A percentile compares a stretch with the other conserved stretches of the same genome.
phyloP scores from a whole-genome alignment of 2,329 filamentous ascomycete genomes.

The Zymoseptoria ardabiliae region DNA sequence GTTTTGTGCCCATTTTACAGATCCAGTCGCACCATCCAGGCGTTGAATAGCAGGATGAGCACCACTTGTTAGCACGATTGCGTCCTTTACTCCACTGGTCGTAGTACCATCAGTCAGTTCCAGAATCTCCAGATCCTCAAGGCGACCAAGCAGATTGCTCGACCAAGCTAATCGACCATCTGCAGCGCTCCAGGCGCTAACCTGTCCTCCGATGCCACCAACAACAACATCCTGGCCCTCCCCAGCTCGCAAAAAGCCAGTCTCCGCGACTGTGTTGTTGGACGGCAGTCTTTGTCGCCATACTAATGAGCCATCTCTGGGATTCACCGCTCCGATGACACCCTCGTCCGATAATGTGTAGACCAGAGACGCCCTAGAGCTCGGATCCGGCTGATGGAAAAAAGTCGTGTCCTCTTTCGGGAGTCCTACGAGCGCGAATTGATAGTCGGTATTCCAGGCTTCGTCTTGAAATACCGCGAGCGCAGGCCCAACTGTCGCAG shows the following conservation, averaged over 20 bases:
- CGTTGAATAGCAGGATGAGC: conserved; percentile 57
- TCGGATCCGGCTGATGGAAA: conserved; percentile 79
- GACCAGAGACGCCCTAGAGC: conserved; percentile 78
- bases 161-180: conserved; percentile 76
- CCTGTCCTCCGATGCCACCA: conserved; percentile 60
- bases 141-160: conserved; percentile 48
- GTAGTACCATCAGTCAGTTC: conserved; percentile 52
- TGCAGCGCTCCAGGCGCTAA: conserved; percentile 76
- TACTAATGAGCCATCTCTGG: conserved; percentile 71
- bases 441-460: conserved; percentile 85
- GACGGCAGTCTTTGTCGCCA: conserved; percentile 75
- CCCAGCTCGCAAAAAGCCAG: conserved; percentile 57
- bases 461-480: conserved; percentile 80
- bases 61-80: conserved; percentile 59
- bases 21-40: conserved; percentile 65
- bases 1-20: conserved; percentile 69
- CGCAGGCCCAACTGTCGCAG: conserved; percentile 44
- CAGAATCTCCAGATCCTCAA: conserved; percentile 69
- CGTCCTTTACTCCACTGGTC: conserved; percentile 51
- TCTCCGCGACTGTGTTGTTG: conserved; percentile 20
- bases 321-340: conserved; percentile 81
- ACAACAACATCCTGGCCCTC: conserved; percentile 72
- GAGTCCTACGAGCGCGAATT: conserved; percentile 78
- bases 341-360: conserved; percentile 84
- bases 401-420: conserved; percentile 80